These are phyloP conservation scores for Trichoderma breve DNA, from an alignment of 2,329 filamentous ascomycete genomes.

Conservation along the genomic window DNA sequence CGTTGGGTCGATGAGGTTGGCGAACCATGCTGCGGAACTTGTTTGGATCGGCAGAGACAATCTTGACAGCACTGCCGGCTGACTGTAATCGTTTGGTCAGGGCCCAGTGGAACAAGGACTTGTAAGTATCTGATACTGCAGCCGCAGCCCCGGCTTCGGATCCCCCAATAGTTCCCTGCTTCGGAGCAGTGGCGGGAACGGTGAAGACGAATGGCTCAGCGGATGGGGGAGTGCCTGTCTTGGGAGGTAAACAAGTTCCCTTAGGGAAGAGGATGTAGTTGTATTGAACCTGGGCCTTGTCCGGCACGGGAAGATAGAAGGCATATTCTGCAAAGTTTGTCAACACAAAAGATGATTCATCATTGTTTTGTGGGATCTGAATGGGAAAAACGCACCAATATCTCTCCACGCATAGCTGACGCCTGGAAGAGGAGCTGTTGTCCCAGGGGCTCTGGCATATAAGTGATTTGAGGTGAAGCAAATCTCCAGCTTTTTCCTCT, in stretches of 20 bases:
- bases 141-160: constrained; percentile 48
- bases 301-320: constrained; percentile 64
- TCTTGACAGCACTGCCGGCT: constrained; percentile 46
- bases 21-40: constrained; percentile 57
- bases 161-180: constrained; percentile 56
- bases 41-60: constrained; percentile 52
- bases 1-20: constrained; percentile 58
- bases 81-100: constrained; percentile 51
- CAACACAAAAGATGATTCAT: constrained; percentile 1
- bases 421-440: constrained; percentile 50
- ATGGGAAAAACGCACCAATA: constrained; percentile 50
- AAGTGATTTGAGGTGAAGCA: constrained; percentile 60
- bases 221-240: constrained; percentile 40
- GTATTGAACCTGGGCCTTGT: constrained; percentile 63
- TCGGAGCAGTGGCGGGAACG: constrained; percentile 57
- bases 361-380: not conserved
- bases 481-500: constrained; percentile 66
- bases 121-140: constrained; percentile 58
- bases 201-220: constrained; percentile 64
- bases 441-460: constrained; percentile 55
- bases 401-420: constrained; percentile 60
- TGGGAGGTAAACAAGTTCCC: constrained; percentile 52
- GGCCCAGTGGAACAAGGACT: constrained; percentile 60
- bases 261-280: constrained; percentile 64
- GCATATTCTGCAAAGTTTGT: constrained; percentile 48